These are phyloP conservation scores for Apiospora sp. DNA, from an alignment of 2,329 filamentous ascomycete species.

Conservation along the genomic window DNA sequence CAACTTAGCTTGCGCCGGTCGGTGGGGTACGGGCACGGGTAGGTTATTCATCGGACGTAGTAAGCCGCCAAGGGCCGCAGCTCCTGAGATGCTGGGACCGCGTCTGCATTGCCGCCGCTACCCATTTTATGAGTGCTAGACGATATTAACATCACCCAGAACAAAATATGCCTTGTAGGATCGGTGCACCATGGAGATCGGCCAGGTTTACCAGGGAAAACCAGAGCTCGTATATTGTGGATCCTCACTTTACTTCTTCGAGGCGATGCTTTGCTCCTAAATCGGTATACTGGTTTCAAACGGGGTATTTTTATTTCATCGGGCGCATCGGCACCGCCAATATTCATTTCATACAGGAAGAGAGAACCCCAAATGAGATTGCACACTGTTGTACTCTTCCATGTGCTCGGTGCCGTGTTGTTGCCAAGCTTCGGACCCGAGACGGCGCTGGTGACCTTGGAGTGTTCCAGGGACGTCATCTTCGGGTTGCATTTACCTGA, in stretches of 20 bases:
- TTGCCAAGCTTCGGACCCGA: background rate
- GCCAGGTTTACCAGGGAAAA: background rate
- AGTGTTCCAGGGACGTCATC: background rate
- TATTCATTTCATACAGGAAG: background rate
- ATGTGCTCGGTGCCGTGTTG: background rate
- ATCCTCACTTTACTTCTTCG: slow-evolving; percentile 7
- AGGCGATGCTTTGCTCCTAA: background rate
- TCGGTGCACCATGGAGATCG: background rate
- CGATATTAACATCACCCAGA: background rate
- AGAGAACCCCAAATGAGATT: background rate
- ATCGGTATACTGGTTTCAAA: background rate
- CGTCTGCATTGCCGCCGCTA: background rate
- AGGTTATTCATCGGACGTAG: background rate
- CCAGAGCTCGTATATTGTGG: slow-evolving; percentile 1
- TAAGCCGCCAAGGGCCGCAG: background rate
- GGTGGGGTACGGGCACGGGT: background rate
- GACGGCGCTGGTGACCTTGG: background rate
- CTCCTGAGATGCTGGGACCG: background rate
- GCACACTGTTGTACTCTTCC: background rate
- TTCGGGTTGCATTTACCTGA: background rate
- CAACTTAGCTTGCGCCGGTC: background rate
- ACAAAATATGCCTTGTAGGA: background rate
- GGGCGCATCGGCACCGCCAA: background rate
- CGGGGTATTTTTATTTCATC: background rate
- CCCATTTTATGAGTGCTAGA: background rate